These are phyloP conservation scores for Phyllosticta ampelicida DNA, from an alignment of 2,329 filamentous ascomycete species.

Conservation along the genomic window DNA sequence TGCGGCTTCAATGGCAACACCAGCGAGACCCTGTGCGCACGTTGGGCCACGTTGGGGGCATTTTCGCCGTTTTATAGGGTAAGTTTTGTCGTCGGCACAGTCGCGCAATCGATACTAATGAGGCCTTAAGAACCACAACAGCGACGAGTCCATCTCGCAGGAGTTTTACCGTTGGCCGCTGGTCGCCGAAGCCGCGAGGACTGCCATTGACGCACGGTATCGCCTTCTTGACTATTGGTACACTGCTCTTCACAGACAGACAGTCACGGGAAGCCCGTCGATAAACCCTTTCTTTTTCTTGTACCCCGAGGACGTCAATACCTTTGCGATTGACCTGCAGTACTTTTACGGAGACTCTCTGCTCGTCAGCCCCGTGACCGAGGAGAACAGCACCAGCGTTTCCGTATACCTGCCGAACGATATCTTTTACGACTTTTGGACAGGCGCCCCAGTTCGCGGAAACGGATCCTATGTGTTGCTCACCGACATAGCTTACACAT, in stretches of 20 bases:
- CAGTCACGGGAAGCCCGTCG: conserved; percentile 50
- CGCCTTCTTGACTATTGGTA: conserved; percentile 71
- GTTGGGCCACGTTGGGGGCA: conserved; percentile 65
- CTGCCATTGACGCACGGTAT: conserved; percentile 63
- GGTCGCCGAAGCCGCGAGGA: conserved; percentile 53
- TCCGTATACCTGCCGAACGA: conserved; percentile 48
- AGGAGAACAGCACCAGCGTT: conserved; percentile 42
- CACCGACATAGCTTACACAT: conserved; percentile 36
- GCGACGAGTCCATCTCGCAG: conserved; percentile 43
- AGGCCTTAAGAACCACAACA: conserved; percentile 48
- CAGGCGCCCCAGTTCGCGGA: conserved; percentile 37
- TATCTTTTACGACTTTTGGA: conserved; percentile 51
- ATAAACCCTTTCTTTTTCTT: conserved; percentile 62
- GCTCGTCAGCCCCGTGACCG: conserved; percentile 46
- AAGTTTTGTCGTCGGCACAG: neutral
- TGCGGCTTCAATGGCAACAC: conserved; percentile 64
- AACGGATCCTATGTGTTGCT: conserved; percentile 35
- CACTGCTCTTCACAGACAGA: conserved; percentile 55
- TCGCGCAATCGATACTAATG: neutral
- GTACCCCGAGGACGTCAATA: conserved; percentile 49
- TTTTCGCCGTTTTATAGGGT: conserved; percentile 63
- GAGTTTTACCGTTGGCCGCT: conserved; percentile 62
- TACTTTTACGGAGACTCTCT: conserved; percentile 50
- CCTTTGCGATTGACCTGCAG: conserved; percentile 42
- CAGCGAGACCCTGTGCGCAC: conserved; percentile 57